Evolutionary conservation across 2,329 filamentous ascomycete species (phyloP), one percentile per base, ranked within the genome.

Genomic region (Hyphodiscus sp.): DNA sequence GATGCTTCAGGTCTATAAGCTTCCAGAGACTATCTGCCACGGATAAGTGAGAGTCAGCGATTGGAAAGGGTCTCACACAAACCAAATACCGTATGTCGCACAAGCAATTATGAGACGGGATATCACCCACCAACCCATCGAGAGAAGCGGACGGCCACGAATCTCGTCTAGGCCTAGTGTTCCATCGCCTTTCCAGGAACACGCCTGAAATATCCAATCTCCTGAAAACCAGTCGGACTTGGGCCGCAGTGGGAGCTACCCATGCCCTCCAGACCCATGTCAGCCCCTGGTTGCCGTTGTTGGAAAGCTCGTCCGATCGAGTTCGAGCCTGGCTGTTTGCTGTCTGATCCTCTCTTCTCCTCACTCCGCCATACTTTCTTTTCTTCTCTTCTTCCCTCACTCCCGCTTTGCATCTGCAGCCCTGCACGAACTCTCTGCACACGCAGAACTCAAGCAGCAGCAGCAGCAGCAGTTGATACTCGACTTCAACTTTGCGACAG

Each of bases 341-440:
- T 45, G 33, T 43, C 44, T 43, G 46, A 30, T 29, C 41, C 33
- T 33, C 33, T 23, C 43, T 47, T 23, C 33, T 51, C 48, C 48
- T 47, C 47, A 56, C 49, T 58, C 48, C 54, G 55, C 53, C 56
- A 52, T 51, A 42, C 50, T 50, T 49, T 43, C 56, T 48, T 52
- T 58, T 55, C 54, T 51, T 55, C 53, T 58, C 51, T 57, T 54
- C 53, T 55, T 59, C 56, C 11, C 13, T 38, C 11, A 54, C 56
- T 55, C 49, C 53, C 54, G 44, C 44, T 49, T 54, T 52, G 53
- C 51, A 49, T 51, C 52, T 61, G 54, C 58, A 56, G 57, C 50
- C 51, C 55, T 55, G 57, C 57, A 53, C 55, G 53, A n/a, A 52
- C 54, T 52, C 55, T 52, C 52, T 58, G 54, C 53, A 49, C 43